Conservation (phyloP, 768 basidiomycete species). For the Trametes sanguinea region DNA sequence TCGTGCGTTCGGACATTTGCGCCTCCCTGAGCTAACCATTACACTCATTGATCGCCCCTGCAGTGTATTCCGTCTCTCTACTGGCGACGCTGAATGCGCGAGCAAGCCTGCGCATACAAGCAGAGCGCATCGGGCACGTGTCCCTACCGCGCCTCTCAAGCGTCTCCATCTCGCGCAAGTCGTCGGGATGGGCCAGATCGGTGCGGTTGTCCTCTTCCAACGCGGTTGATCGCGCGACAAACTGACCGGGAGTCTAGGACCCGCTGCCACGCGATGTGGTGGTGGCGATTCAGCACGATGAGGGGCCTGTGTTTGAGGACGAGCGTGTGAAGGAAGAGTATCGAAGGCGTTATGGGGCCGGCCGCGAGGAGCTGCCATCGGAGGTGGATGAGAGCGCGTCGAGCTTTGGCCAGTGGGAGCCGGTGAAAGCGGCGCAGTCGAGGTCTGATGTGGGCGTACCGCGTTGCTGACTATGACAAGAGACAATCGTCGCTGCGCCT, state of each 20-base stretch:
- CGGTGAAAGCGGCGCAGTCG: slow-evolving; percentile 1
- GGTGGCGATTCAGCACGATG: slow-evolving; percentile 12
- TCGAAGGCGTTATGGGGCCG: not conserved
- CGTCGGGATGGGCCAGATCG: not conserved
- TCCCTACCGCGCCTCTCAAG: slow-evolving; percentile 4
- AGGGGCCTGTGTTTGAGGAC: slow-evolving; percentile 13
- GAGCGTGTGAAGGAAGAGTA: slow-evolving; percentile 5
- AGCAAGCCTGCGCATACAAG: slow-evolving; percentile 8
- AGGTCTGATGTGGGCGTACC: no score
- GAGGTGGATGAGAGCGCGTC: slow-evolving; percentile 2
- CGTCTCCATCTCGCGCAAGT: not conserved
- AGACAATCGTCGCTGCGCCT: no score
- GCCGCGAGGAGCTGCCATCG: not conserved
- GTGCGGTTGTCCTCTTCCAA: not conserved
- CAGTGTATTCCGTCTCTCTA: slow-evolving; percentile 19
- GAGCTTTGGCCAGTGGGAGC: not conserved
- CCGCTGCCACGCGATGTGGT: not conserved
- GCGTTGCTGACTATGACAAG: no score
- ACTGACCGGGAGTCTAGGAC: not conserved
- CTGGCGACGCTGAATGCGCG: slow-evolving; percentile 20
- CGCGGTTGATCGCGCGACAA: not conserved
- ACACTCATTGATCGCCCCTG: no score
- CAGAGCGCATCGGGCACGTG: slow-evolving; percentile 8
- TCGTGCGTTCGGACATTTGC: not conserved
- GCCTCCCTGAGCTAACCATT: no score